These are phyloP conservation scores for Astragalus membranaceus DNA, from an alignment of 306 rosid genomes.

Conservation along the genomic window DNA sequence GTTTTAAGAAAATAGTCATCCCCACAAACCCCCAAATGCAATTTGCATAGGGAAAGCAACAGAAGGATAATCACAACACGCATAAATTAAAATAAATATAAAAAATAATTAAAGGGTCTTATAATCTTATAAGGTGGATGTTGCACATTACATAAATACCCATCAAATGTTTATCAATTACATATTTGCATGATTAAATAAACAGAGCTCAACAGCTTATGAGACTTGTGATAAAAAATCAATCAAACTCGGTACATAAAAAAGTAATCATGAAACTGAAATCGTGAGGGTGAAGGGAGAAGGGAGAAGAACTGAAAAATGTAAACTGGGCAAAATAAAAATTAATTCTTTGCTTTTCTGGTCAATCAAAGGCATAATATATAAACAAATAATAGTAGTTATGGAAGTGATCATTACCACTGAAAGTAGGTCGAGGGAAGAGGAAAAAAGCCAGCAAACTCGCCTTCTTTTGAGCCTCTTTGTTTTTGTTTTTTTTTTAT, in stretches of 20 bases:
- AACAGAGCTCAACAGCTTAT: background rate
- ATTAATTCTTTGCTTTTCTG: background rate
- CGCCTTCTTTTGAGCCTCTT: background rate
- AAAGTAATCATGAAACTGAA: background rate
- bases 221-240: background rate
- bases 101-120: background rate
- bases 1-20: conserved; percentile 18
- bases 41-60: conserved; percentile 23
- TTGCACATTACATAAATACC: conserved; percentile 19
- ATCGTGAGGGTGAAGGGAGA: background rate
- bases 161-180: conserved; percentile 11
- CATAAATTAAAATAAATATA: background rate
- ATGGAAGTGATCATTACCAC: conserved; percentile 3
- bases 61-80: background rate
- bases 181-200: background rate
- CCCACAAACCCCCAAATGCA: conserved; percentile 23
- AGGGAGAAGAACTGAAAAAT: background rate
- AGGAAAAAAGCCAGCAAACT: background rate
- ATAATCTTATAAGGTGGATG: background rate
- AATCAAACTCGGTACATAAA: background rate
- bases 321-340: background rate
- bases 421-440: background rate
- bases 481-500: background rate
- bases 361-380: background rate
- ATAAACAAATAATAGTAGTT: background rate